Conservation (phyloP, 768 basidiomycete species). For the Terana coerulea region DNA sequence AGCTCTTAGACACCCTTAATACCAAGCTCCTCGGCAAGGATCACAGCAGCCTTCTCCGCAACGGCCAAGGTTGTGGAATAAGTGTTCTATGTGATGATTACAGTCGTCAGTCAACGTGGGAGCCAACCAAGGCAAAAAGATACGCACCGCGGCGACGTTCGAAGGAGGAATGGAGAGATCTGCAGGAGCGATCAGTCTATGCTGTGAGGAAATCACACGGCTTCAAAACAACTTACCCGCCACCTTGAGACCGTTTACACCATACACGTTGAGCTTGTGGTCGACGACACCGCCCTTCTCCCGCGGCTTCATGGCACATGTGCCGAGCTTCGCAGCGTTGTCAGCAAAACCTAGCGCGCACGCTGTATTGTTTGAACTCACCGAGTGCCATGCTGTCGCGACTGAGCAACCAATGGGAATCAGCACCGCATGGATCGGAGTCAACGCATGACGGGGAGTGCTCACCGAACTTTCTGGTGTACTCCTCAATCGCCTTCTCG, state of each 20-base stretch:
- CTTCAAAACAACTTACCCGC: slow-evolving; percentile 33
- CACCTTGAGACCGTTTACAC: slow-evolving; percentile 53
- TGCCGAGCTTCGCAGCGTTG: slow-evolving; percentile 45
- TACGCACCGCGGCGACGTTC: slow-evolving; percentile 32
- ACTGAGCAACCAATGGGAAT: slow-evolving; percentile 16
- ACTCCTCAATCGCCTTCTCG: slow-evolving; percentile 30
- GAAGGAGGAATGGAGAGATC: slow-evolving; percentile 37
- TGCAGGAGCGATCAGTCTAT: slow-evolving; percentile 2
- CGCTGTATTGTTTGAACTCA: slow-evolving; percentile 15
- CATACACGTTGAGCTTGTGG: slow-evolving; percentile 58
- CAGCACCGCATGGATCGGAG: neutral
- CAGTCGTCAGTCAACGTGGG: neutral
- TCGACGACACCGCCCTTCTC: slow-evolving; percentile 61
- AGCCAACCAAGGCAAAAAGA: neutral
- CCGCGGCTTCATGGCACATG: slow-evolving; percentile 64
- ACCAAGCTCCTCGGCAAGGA: slow-evolving; percentile 53
- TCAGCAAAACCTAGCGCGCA: neutral
- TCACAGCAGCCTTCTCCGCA: slow-evolving; percentile 59
- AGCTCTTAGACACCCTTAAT: slow-evolving; percentile 17
- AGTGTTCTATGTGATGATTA: slow-evolving; percentile 31
- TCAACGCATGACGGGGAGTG: neutral
- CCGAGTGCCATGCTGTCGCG: slow-evolving; percentile 31
- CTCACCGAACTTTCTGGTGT: slow-evolving; percentile 21
- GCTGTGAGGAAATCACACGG: neutral
- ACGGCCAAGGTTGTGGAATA: slow-evolving; percentile 41